A percentile compares a stretch with the other conserved stretches of the same genome.
Conservation (phyloP, 2,329 filamentous ascomycete genomes). For the Purpureocillium takamizusanense region DNA sequence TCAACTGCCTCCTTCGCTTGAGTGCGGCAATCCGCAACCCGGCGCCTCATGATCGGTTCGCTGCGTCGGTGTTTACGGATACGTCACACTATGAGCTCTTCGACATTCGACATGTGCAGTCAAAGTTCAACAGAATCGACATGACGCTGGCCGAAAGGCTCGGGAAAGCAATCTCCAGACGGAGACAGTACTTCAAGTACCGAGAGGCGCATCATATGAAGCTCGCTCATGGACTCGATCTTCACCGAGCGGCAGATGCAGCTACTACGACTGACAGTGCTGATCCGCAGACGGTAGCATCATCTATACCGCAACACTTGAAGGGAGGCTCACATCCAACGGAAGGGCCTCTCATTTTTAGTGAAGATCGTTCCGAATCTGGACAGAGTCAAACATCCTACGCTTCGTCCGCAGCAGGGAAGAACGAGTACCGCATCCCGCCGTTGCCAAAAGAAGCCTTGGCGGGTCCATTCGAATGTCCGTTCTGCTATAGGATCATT, state of each 20-base stretch:
- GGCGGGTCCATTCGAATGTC: constrained; percentile 25
- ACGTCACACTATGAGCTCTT: constrained; percentile 12
- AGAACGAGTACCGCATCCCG: constrained; percentile 10
- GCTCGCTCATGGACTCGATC: constrained; percentile 14
- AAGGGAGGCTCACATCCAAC: constrained; percentile 1
- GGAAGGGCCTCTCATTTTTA: constrained; percentile 3
- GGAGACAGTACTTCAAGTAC: constrained; percentile 26
- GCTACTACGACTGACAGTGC: not conserved
- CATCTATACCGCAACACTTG: constrained; percentile 11
- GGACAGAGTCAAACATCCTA: constrained; percentile 19
- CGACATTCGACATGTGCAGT: constrained; percentile 19
- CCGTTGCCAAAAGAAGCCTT: constrained; percentile 12
- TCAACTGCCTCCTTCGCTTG: constrained; percentile 23
- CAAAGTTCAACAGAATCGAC: constrained; percentile 17
- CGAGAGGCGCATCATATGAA: constrained; percentile 24
- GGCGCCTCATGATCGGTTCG: constrained; percentile 23
- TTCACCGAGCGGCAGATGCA: constrained; percentile 4
- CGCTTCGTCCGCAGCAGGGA: constrained; percentile 13
- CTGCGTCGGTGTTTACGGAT: constrained; percentile 9
- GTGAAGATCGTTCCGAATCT: constrained; percentile 13
- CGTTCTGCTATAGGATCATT: constrained; percentile 28
- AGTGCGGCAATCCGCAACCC: constrained; percentile 27
- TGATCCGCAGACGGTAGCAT: constrained; percentile 10
- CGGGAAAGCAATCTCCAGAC: constrained; percentile 21
- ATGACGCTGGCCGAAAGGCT: constrained; percentile 13